Evolutionary conservation across 1,284 basidiomycete genomes (phyloP), one percentile per base, ranked within the genome.

Genomic region (Paramarasmius palmivorus): DNA sequence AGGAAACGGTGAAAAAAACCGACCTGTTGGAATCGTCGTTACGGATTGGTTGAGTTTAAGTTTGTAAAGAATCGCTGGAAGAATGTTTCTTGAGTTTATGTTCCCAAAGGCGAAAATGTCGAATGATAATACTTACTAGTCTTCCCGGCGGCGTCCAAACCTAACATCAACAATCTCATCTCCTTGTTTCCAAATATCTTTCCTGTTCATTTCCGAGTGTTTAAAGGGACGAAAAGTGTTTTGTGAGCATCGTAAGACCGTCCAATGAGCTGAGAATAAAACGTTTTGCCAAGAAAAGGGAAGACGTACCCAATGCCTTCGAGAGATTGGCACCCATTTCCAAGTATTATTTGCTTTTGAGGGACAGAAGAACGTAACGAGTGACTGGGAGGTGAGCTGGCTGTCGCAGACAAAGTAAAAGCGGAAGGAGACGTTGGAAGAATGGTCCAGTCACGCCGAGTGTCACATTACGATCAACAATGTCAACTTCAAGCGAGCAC

Each of bases 151-250:
- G 95, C 95, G 70, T 98, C 95, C 60, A 98, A 82, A 55, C 95
- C 95, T 65, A 98, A 78, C 95, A 91, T 91, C 67, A 90, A 72
- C 69, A 90, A 68, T 65, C 96, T 88, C 95, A 99, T 98, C 81
- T 99, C 97, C 84, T 95, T 98, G 84, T 97, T 99, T 71, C 96
- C 95, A 71, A 99, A 98, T 69, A 99, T 84, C 78, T 91, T 92
- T 72, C 84, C 90, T 89, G 77, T 68, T 57, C 73, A 66, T 59
- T 55, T 50, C 54, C 45, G 34, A 49, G 36, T 29, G 53, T 54
- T 48, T 52, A 29, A 40, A 49, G 49, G 59, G 47, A 49, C 23
- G 39, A 32, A 37, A 44, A 38, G 22, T 6, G 41, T 37, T 35
- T n/a, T 34, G 17, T 46, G 42, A 41, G 37, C 26, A 49, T 20